A percentile compares a stretch with the other conserved stretches of the same genome.
These are phyloP conservation scores for Candida corydali DNA, from an alignment of 805 yeast genomes.

Conservation along the genomic window DNA sequence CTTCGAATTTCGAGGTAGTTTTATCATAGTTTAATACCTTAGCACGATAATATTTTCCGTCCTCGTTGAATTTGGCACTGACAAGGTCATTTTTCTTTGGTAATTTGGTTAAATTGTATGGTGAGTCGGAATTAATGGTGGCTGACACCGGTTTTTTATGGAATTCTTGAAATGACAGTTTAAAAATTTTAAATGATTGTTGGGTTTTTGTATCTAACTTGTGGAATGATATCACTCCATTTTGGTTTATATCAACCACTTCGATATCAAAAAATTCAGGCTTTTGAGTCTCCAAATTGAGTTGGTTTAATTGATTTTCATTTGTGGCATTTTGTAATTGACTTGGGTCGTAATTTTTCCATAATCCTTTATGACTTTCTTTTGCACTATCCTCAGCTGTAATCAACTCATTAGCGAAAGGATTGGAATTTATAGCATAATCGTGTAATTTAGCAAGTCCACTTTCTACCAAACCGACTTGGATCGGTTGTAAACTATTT, in stretches of 20 bases:
- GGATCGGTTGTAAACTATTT: constrained; percentile 48
- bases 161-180: constrained; percentile 44
- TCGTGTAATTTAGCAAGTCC: constrained; percentile 69
- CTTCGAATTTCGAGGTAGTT: constrained; percentile 38
- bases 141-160: constrained; percentile 36
- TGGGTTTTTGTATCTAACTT: constrained; percentile 33
- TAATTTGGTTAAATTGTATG: constrained; percentile 33
- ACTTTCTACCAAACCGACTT: constrained; percentile 49
- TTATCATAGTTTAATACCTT: constrained; percentile 46
- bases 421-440: constrained; percentile 56
- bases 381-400: constrained; percentile 65
- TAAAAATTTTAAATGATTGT: constrained; percentile 38
- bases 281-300: constrained; percentile 22
- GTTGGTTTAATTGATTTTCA: constrained; percentile 16
- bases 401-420: constrained; percentile 48
- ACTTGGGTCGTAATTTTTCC: constrained; percentile 55
- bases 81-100: constrained; percentile 57
- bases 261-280: constrained; percentile 49
- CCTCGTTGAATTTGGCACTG: constrained; percentile 48
- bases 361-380: constrained; percentile 52
- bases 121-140: constrained; percentile 33
- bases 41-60: constrained; percentile 58
- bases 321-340: constrained; percentile 30
- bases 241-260: constrained; percentile 45
- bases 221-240: constrained; percentile 47